Conservation (phyloP, 495 filamentous ascomycete species). For the Pyrenula massariospora region DNA sequence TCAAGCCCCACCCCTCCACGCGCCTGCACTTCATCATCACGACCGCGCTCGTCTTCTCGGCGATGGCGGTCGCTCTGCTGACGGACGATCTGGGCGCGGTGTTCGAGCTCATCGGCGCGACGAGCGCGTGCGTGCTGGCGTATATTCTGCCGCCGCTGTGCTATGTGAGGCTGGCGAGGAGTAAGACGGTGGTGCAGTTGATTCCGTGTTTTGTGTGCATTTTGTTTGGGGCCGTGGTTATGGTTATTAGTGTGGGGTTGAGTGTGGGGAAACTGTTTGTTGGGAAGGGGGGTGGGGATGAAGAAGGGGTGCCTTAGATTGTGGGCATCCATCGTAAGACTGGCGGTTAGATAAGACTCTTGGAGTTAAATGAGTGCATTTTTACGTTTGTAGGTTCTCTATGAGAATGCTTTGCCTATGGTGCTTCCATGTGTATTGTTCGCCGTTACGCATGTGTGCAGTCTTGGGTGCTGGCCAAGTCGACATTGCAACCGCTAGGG, state of each 20-base stretch:
- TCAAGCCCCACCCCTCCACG: neutral
- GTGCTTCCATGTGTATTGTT: no score
- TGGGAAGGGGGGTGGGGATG: neutral
- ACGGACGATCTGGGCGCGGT: constrained; percentile 91
- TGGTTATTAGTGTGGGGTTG: constrained; percentile 72
- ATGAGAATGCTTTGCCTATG: no score
- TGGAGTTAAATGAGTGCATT: no score
- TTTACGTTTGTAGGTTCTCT: no score
- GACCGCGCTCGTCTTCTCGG: constrained; percentile 62
- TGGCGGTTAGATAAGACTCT: no score
- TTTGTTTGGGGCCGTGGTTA: constrained; percentile 69
- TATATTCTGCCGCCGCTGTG: constrained; percentile 93
- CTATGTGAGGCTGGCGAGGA: constrained; percentile 67
- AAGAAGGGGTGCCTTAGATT: no score
- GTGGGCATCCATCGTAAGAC: no score
- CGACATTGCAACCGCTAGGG: no score
- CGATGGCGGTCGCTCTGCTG: constrained; percentile 64
- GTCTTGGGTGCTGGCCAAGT: no score
- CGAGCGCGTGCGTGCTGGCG: constrained; percentile 82
- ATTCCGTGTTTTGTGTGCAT: constrained; percentile 57
- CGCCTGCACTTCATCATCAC: constrained; percentile 79
- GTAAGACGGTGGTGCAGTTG: constrained; percentile 52
- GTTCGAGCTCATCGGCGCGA: constrained; percentile 92
- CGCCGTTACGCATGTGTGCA: no score
- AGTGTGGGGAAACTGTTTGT: constrained; percentile 53